phyloP scores from a whole-genome alignment of 805 yeast species.

The Monosporozyma yasuniensis region DNA sequence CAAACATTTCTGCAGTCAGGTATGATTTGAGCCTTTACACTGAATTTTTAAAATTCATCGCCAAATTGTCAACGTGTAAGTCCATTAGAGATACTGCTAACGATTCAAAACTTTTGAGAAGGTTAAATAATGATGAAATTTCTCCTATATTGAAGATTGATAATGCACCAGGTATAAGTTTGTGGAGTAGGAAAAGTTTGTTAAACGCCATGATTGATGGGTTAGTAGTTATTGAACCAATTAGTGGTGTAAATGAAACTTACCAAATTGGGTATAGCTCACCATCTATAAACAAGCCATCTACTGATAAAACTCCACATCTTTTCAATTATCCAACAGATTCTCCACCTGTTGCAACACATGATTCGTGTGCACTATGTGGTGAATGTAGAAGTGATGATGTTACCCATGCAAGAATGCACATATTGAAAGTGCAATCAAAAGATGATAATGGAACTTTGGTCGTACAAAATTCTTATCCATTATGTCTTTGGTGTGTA shows the following conservation, averaged over 20 bases:
- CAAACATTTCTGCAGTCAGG: constrained; percentile 34
- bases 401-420: constrained; percentile 69
- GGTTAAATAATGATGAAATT: constrained; percentile 64
- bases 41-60: constrained; percentile 34
- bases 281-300: constrained; percentile 4
- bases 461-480: constrained; percentile 37
- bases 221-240: constrained; percentile 74
- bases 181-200: constrained; percentile 53
- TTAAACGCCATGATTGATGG: constrained; percentile 69
- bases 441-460: constrained; percentile 26
- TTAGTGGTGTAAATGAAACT: constrained; percentile 71
- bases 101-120: constrained; percentile 50
- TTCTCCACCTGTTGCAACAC: constrained; percentile 65
- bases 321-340: constrained; percentile 37
- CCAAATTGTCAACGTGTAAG: constrained; percentile 28
- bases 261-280: constrained; percentile 36
- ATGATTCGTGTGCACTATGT: constrained; percentile 73
- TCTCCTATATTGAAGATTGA: constrained; percentile 65
- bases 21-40: constrained; percentile 33
- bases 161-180: constrained; percentile 51
- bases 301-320: constrained; percentile 25
- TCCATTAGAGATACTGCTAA: constrained; percentile 34
- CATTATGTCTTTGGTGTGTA: constrained; percentile 77
- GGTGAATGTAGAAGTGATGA: constrained; percentile 67
- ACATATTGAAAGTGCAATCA: constrained; percentile 47